These are phyloP conservation scores for Litsea cubeba DNA, from an alignment of 164 flowering plant genomes.

Conservation along the genomic window DNA sequence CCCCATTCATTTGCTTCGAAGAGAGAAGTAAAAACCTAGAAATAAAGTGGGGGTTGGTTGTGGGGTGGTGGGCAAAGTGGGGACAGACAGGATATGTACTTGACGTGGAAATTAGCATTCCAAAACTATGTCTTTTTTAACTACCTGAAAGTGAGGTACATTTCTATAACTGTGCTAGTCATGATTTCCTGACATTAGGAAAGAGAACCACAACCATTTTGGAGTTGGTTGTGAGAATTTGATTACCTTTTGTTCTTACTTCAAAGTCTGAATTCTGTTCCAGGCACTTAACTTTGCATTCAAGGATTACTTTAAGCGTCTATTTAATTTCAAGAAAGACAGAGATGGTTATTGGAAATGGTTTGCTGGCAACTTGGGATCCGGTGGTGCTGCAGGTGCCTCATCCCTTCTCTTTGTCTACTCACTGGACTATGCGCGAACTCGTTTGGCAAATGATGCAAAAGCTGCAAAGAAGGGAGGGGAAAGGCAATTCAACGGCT, in stretches of 20 bases:
- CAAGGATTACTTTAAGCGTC: conserved; percentile 84
- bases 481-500: conserved; percentile 72
- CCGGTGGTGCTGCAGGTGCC: conserved; percentile 94
- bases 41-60: too few species aligned
- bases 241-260: too few species aligned
- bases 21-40: too few species aligned
- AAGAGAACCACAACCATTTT: background rate
- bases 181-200: background rate
- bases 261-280: conserved; percentile 4
- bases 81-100: too few species aligned
- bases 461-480: conserved; percentile 86
- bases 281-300: conserved; percentile 92
- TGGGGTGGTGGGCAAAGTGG: too few species aligned
- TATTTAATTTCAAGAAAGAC: conserved; percentile 83
- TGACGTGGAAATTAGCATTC: too few species aligned
- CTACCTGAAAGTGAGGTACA: too few species aligned
- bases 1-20: too few species aligned
- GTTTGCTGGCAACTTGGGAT: conserved; percentile 84
- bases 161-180: too few species aligned
- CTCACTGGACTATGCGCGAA: conserved; percentile 76
- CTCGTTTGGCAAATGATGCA: conserved; percentile 76
- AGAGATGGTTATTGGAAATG: conserved; percentile 81
- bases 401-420: conserved; percentile 72
- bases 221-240: background rate
- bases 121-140: too few species aligned